phyloP scores from a whole-genome alignment of 768 basidiomycete species.

The Melanogaster broomeanus region DNA sequence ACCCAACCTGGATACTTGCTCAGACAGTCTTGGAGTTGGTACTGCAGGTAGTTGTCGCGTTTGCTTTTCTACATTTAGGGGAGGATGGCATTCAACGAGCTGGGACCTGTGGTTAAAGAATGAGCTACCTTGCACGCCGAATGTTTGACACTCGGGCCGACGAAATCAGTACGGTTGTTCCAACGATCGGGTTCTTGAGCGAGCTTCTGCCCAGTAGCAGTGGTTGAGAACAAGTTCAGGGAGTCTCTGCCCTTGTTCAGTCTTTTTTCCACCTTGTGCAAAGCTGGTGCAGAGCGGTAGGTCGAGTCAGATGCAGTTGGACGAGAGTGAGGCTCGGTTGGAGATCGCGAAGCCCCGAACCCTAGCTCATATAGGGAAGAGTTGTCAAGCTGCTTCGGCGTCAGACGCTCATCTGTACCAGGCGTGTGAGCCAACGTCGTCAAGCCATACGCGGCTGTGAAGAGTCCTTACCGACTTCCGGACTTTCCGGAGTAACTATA shows the following conservation, averaged over 20 bases:
- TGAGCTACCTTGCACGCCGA: conserved; percentile 26
- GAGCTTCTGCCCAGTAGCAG: conserved; percentile 6
- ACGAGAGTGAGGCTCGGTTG: conserved; percentile 6
- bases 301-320: conserved; percentile 4
- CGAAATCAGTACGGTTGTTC: conserved; percentile 12
- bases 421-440: background rate
- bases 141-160: conserved; percentile 9
- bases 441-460: background rate
- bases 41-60: conserved; percentile 11
- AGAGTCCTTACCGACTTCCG: conserved; percentile 16
- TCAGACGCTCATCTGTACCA: conserved; percentile 13
- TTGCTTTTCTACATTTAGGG: conserved; percentile 15
- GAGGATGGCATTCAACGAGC: background rate
- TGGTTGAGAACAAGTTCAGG: conserved; percentile 29
- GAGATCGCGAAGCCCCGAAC: conserved; percentile 1
- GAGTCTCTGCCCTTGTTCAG: conserved; percentile 33
- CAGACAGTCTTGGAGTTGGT: conserved; percentile 6
- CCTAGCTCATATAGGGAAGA: background rate
- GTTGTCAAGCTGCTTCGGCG: conserved; percentile 10
- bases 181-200: conserved; percentile 14
- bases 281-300: conserved; percentile 25
- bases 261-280: conserved; percentile 36
- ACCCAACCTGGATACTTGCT: conserved; percentile 14
- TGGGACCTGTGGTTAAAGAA: background rate
- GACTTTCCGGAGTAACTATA: conserved; percentile 4